phyloP scores from a whole-genome alignment of 768 basidiomycete genomes.

The Auriscalpium orientale region DNA sequence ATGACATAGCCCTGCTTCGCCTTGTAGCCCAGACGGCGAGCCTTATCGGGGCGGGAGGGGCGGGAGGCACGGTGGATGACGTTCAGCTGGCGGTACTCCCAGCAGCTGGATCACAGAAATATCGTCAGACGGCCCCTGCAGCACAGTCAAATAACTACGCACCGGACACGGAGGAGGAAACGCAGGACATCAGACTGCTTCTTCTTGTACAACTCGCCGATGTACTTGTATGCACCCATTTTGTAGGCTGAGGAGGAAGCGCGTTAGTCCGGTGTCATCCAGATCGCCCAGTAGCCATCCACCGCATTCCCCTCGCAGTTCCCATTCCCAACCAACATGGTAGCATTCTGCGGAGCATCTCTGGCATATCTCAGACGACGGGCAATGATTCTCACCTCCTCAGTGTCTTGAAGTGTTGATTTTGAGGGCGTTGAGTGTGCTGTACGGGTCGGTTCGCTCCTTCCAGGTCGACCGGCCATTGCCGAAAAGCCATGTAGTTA shows the following conservation, averaged over 20 bases:
- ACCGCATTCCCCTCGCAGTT: slow-evolving; percentile 16
- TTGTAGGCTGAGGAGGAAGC: slow-evolving; percentile 34
- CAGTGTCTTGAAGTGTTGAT: slow-evolving; percentile 21
- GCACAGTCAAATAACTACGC: slow-evolving; percentile 20
- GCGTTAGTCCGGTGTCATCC: slow-evolving; percentile 14
- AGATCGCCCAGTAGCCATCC: slow-evolving; percentile 18
- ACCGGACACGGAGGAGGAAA: slow-evolving; percentile 96
- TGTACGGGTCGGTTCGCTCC: too few relatives aligned
- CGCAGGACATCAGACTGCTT: slow-evolving; percentile 96
- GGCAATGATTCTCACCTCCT: slow-evolving; percentile 22
- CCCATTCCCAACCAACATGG: background rate
- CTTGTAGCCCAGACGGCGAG: slow-evolving; percentile 97
- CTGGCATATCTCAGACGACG: slow-evolving; percentile 7
- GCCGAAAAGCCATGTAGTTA: too few relatives aligned
- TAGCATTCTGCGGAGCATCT: slow-evolving; percentile 1
- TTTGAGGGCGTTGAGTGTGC: slow-evolving; percentile 11
- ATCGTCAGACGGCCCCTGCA: background rate
- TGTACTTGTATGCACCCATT: slow-evolving; percentile 95
- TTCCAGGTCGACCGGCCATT: too few relatives aligned
- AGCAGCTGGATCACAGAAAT: slow-evolving; percentile 55
- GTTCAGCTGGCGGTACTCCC: slow-evolving; percentile 98
- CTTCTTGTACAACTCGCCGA: slow-evolving; percentile 97
- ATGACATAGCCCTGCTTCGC: slow-evolving; percentile 99
- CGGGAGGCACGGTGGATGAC: slow-evolving; percentile 98
- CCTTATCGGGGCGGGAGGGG: slow-evolving; percentile 98